These are phyloP conservation scores for Glycyrrhiza uralensis DNA, from an alignment of 306 rosid species.

Conservation along the genomic window DNA sequence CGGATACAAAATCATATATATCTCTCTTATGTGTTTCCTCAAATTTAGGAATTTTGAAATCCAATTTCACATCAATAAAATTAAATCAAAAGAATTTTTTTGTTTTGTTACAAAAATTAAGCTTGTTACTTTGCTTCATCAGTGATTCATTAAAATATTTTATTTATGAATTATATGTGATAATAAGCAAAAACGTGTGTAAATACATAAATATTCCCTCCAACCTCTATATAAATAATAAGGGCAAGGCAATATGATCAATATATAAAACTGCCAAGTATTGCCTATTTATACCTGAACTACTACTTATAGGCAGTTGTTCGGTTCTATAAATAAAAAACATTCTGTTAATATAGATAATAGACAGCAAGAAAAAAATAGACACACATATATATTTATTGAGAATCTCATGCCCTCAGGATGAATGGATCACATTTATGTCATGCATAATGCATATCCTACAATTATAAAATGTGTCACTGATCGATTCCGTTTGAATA, in stretches of 20 bases:
- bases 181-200: no score
- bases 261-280: no score
- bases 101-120: no score
- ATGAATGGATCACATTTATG: constrained; percentile 17
- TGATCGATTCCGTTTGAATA: not conserved
- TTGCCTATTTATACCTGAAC: not conserved
- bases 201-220: no score
- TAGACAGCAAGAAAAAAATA: not conserved
- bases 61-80: no score
- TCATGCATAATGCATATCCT: constrained; percentile 4
- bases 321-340: not conserved
- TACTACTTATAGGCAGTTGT: not conserved
- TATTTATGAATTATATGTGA: no score
- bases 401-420: not conserved
- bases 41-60: not conserved
- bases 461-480: not conserved
- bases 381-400: not conserved
- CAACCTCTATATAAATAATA: no score
- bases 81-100: no score
- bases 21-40: not conserved
- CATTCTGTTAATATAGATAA: not conserved
- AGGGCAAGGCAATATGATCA: no score
- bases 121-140: no score
- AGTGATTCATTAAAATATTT: no score
- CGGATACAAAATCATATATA: no score